Percentiles rank a stretch among this genome's conserved stretches.
phyloP scores from a whole-genome alignment of 2,329 filamentous ascomycete species.

The Epichloe uncinata region DNA sequence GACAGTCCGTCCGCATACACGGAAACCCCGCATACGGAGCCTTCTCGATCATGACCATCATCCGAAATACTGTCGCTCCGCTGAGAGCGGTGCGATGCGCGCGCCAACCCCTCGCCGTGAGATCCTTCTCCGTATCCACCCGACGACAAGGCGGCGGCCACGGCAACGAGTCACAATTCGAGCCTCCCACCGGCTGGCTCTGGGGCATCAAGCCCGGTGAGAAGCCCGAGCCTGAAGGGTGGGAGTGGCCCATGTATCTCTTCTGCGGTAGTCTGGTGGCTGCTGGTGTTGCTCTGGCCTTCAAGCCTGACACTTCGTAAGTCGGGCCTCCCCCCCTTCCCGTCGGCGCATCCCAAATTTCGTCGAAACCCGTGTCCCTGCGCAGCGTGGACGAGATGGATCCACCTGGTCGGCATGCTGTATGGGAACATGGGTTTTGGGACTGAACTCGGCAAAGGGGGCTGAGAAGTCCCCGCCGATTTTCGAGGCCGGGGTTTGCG shows the following conservation, averaged over 20 bases:
- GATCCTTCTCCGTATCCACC: conserved; percentile 32
- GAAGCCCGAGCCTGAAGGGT: conserved; percentile 92
- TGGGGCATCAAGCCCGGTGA: conserved; percentile 90
- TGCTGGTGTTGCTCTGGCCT: conserved; percentile 71
- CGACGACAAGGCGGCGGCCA: conserved; percentile 27
- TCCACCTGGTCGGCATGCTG: no score
- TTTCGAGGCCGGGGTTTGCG: no score
- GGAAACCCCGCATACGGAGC: conserved; percentile 6
- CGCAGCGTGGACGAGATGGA: no score
- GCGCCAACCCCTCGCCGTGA: conserved; percentile 21
- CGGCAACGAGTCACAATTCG: conserved; percentile 62
- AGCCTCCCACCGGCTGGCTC: conserved; percentile 82
- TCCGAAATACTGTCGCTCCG: conserved; percentile 23
- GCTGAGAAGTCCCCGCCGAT: background rate
- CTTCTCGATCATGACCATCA: conserved; percentile 19
- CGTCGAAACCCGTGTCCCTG: background rate
- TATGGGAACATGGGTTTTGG: fast-evolving
- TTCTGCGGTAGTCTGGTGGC: conserved; percentile 68
- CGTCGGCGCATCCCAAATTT: background rate
- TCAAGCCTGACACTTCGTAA: conserved; percentile 98
- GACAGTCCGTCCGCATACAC: conserved; percentile 10
- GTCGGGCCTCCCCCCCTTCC: conserved; percentile 34
- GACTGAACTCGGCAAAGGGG: background rate
- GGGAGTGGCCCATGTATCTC: conserved; percentile 78
- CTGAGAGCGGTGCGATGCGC: conserved; percentile 25